Base-by-base conservation (phyloP, 2,329 filamentous ascomycete genomes). In the Fusarium sp. region DNA sequence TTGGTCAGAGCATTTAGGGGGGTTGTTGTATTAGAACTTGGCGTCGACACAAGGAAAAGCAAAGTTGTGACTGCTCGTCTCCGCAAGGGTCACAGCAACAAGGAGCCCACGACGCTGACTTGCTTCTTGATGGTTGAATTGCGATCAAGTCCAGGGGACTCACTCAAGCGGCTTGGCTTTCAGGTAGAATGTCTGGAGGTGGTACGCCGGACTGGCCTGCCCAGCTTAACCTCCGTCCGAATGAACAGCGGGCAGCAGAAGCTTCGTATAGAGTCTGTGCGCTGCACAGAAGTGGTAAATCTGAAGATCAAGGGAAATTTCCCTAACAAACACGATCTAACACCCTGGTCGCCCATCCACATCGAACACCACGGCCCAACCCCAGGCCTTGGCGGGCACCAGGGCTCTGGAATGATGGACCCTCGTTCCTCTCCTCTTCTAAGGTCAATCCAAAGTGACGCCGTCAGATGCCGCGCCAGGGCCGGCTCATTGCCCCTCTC, bases 11-110 rank as follows among this genome's bases (percentile, higher is more conserved):
- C 32, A 29, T 38, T 11, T 38, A 20, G 63, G 61, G 60, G 53
- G 67, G 49, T 54, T 53, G 58, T 22, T 51, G 12, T 46, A 25
- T 51, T 64, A n/a, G 49, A 40, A 25, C 49, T 52, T 52, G 63
- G 58, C 38, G 54, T 71, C 53, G 47, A 57, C 57, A 60, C 49
- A 62, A 51, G 66, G 66, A 72, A 75, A 72, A 75, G 73, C 68
- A 72, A 74, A 61, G 61, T 61, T 73, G 47, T 73, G 71, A 69
- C 62, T 67, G 58, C 66, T 75, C 64, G 63, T 70, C 63, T 70
- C 45, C 29, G 50, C 43, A 44, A 58, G 53, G 66, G 66, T 66
- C 66, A 65, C 49, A 49, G 66, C 49, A 50, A 55, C 61, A 61
- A 62, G 47, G 61, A 73, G 43, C 57, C 66, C 49, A 51, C 62